Evolutionary conservation across 768 basidiomycete genomes (phyloP).

Genomic region (Tricholoma bakamatsutake): DNA sequence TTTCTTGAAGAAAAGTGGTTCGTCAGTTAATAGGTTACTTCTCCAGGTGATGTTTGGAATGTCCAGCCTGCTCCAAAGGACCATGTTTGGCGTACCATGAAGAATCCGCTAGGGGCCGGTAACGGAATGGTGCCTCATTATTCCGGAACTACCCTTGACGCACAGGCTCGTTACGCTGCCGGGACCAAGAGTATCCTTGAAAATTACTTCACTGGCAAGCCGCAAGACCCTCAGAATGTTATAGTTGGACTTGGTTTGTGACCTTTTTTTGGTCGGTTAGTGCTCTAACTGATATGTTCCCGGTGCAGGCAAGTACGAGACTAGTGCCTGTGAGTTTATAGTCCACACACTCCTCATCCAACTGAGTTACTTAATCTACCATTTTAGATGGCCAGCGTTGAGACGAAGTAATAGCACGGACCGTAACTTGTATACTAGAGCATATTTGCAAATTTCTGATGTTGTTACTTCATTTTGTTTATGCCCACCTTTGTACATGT

Average conservation of each 20-base stretch:
- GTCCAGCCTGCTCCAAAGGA: conserved; percentile 83
- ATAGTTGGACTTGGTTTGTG: conserved; percentile 67
- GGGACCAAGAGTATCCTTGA: conserved; percentile 67
- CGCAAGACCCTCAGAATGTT: conserved; percentile 75
- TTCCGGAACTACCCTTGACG: conserved; percentile 86
- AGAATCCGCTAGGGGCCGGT: conserved; percentile 76
- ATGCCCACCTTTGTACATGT: too few relatives aligned
- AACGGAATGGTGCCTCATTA: conserved; percentile 90
- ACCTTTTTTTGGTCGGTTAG: not conserved
- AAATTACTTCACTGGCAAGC: conserved; percentile 56
- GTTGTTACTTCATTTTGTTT: too few relatives aligned
- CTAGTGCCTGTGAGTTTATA: conserved; percentile 36
- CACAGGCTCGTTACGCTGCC: conserved; percentile 79
- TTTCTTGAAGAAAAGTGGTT: not conserved
- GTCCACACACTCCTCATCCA: not conserved
- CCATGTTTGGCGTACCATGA: conserved; percentile 80
- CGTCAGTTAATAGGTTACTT: not conserved
- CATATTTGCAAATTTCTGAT: too few relatives aligned
- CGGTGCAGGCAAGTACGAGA: conserved; percentile 35
- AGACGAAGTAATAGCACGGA: conserved; percentile 7
- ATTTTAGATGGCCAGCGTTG: conserved; percentile 48
- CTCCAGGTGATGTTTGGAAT: conserved; percentile 70
- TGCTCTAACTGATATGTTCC: not conserved
- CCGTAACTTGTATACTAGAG: not conserved
- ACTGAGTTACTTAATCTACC: not conserved